Base-by-base conservation (phyloP, 1,284 basidiomycete species). In the Ceratobasidium sp. region DNA sequence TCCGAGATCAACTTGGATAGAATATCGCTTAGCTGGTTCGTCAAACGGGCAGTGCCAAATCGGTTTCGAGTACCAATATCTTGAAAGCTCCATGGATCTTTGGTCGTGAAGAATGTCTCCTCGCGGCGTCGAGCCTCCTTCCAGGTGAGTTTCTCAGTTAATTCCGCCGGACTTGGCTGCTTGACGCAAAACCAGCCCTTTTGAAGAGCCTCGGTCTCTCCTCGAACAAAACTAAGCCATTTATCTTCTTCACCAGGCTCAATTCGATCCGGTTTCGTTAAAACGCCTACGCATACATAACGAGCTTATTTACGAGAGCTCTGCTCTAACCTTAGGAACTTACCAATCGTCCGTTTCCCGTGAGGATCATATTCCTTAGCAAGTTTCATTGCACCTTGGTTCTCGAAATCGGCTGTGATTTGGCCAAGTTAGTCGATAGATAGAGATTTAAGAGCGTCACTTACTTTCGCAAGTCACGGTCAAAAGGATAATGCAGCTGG, bases 211-310 rank as follows among this genome's bases (percentile, higher is more conserved):
- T 90, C 87, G 9, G 84, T 84, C 51, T 90, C 87, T 74, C 90
- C 88, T 3, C 85, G 82, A 36, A 92, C 86, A 54, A 90, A 86
- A 0, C 81, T 80, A 7, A 92, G 75, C 93, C 92, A 94, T 0
- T 78, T 78, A 0, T 80, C 78, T 76, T 92, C 89, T 45, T 93
- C 90, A 0, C 91, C 91, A 0, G 79, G 6, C 0, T 87, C 87
- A 60, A 93, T 91, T 2, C 89, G 88, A 79, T 94, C 93, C 0
- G 92, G 91, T 79, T 93, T 94, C 0, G 93, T 94, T n/a, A 94
- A 84, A 19, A 94, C 92, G 72, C 91, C 93, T 93, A 47, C 6
- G 44, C 19, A n/a, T 50, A 29, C 48, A 33, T 41, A 11, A 31
- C 22, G 11, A 27, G 33, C 47, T 22, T 22, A 27, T 17, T 36